Evolutionary conservation across 768 basidiomycete species (phyloP), one percentile per base, ranked within the genome.

Genomic region (Suillus variegatus): DNA sequence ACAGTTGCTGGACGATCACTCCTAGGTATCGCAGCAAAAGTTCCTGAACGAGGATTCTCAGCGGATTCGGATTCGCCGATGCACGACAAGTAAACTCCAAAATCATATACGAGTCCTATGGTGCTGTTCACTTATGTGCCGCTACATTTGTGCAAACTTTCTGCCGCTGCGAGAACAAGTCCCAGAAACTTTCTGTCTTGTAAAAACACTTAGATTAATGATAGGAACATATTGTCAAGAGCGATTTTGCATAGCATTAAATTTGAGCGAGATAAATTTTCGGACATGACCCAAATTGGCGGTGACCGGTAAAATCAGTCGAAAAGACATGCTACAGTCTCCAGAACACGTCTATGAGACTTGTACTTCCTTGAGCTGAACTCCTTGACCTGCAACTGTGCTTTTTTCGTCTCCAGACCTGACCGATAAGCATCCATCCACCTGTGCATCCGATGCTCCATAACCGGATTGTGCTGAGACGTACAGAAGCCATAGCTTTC

Each of bases 381-480:
- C 56, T 64, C 51, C 25, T 60, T 46, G 12, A 70, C 68, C 16
- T 65, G 60, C 13, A 65, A 46, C 46, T 70, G 69, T 7, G 69
- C 70, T 57, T 64, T 64, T 55, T 56, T 62, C 14, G 44, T 63
- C 52, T 44, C 52, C 46, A 71, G 32, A 8, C 64, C 70, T 6
- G 43, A 32, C 36, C 51, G 12, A 40, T 70, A 71, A 43, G 69
- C 69, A 20, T 43, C 47, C 49, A 70, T 71, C 70, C 69, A 71
- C 28, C 64, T 14, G 46, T 64, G 46, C 62, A 68, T 70, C 38
- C 52, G 22, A 57, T 70, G 67, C 25, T 70, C 65, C 62, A 70
- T 46, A 40, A 55, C 8, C 46, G 32, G 18, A 70, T 72, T 40
- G 64, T 71, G 6, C 28, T 28, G 56, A 68, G 22, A 28, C 55